Conservation (phyloP, 768 basidiomycete species). For the Filobasidium wieringae region DNA sequence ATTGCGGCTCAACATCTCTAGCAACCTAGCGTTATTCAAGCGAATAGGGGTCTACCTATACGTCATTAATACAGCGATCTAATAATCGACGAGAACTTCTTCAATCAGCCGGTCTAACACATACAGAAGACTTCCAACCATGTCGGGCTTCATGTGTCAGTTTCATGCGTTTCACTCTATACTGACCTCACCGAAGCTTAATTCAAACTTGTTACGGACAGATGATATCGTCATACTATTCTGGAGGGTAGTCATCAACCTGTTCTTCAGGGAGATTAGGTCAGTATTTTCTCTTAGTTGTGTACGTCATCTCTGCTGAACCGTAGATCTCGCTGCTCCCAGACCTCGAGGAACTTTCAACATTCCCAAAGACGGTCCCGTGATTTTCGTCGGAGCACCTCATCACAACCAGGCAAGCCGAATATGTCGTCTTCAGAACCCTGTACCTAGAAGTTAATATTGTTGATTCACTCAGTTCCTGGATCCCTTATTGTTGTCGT, state of each 20-base stretch:
- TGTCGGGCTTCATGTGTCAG: slow-evolving; percentile 4
- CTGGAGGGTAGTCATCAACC: slow-evolving; percentile 70
- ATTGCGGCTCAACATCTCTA: too few relatives aligned
- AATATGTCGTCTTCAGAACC: slow-evolving; percentile 5
- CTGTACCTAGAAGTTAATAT: neutral
- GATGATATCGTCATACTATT: slow-evolving; percentile 73
- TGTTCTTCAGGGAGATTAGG: slow-evolving; percentile 89
- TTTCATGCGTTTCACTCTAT: neutral
- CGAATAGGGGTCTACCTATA: too few relatives aligned
- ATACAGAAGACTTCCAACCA: neutral
- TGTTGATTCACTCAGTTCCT: slow-evolving; percentile 56
- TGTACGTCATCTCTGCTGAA: neutral
- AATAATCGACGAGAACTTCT: neutral
- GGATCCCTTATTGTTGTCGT: slow-evolving; percentile 71
- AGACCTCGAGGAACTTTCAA: slow-evolving; percentile 86
- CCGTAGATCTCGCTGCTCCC: neutral
- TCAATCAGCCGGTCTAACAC: neutral
- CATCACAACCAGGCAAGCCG: slow-evolving; percentile 72
- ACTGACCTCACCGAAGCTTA: neutral
- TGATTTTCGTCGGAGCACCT: slow-evolving; percentile 86
- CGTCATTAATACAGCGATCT: too few relatives aligned
- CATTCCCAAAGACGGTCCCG: slow-evolving; percentile 76
- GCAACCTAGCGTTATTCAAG: too few relatives aligned
- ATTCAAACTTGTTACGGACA: neutral
- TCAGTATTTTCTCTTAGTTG: slow-evolving; percentile 7